Evolutionary conservation across 345 rosid genomes (phyloP).

Genomic region (Lepidium didymum): DNA sequence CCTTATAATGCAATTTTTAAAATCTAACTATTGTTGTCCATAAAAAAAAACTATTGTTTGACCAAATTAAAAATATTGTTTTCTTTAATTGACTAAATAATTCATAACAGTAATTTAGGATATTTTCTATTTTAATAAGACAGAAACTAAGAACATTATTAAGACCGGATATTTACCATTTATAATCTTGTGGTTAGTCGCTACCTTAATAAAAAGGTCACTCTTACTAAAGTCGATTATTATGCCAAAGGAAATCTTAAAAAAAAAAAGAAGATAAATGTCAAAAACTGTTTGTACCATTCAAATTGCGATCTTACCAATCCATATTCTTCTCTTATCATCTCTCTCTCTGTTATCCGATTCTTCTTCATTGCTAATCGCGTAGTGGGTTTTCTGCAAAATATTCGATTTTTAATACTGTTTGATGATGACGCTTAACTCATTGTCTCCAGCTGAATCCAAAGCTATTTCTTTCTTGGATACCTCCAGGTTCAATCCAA

Average conservation of each 20-base stretch:
- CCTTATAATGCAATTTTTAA: neutral
- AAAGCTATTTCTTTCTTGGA: conserved; percentile 59
- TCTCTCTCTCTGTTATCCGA: conserved; percentile 6
- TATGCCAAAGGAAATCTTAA: neutral
- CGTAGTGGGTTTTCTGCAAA: conserved; percentile 1
- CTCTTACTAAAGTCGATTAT: neutral
- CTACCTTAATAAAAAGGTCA: neutral
- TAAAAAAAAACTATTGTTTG: too few relatives aligned
- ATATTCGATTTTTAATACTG: conserved; percentile 14
- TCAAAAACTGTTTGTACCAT: neutral
- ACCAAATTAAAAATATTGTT: too few relatives aligned
- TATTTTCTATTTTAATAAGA: neutral
- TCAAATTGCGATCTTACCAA: conserved; percentile 6
- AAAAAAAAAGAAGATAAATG: neutral
- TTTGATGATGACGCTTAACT: conserved; percentile 61
- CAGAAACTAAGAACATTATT: neutral
- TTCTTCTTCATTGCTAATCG: conserved; percentile 2
- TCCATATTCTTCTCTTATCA: conserved; percentile 11
- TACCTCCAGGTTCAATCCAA: conserved; percentile 38
- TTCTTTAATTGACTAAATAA: neutral
- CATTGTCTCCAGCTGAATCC: conserved; percentile 53
- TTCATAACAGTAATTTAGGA: neutral
- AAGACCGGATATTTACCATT: neutral
- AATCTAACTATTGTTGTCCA: too few relatives aligned
- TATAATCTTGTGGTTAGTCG: neutral